A percentile compares a stretch with the other conserved stretches of the same genome.
These are phyloP conservation scores for Camellia sinensis DNA, from an alignment of 148 eudicot genomes.

Conservation along the genomic window DNA sequence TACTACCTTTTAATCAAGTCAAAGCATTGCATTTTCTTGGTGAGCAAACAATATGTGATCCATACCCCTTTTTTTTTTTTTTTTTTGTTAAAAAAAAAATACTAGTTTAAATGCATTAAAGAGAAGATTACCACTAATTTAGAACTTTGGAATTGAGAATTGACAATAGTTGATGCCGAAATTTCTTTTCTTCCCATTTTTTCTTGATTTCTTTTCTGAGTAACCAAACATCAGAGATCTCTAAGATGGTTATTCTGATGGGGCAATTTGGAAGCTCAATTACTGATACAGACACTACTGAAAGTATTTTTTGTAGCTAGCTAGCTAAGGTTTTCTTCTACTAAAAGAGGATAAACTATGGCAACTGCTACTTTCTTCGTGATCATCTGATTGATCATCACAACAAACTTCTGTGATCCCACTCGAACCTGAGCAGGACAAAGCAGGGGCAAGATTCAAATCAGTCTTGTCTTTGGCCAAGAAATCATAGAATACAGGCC, in stretches of 20 bases:
- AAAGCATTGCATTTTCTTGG: constrained; percentile 6
- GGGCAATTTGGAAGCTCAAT: neutral
- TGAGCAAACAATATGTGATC: neutral
- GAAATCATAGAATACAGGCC: constrained; percentile 71
- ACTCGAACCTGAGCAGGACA: constrained; percentile 74
- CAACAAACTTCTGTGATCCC: constrained; percentile 59
- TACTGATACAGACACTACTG: neutral
- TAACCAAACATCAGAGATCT: constrained; percentile 8
- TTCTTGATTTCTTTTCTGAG: neutral
- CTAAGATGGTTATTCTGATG: constrained; percentile 5
- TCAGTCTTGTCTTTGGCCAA: constrained; percentile 57
- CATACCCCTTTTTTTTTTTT: no score
- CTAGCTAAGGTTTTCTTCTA: constrained; percentile 31
- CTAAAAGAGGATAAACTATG: constrained; percentile 43
- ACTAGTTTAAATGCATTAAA: neutral
- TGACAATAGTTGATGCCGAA: neutral
- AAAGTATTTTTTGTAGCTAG: neutral
- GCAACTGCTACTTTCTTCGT: constrained; percentile 69
- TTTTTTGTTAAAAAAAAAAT: neutral
- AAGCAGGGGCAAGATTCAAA: constrained; percentile 57
- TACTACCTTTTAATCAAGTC: neutral
- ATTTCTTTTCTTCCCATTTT: neutral
- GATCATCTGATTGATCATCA: constrained; percentile 35
- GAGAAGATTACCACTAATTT: constrained; percentile 15
- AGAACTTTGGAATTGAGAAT: constrained; percentile 3